Percentiles rank a stretch among this genome's conserved stretches.
Conservation (phyloP, 2,329 filamentous ascomycete species). For the Nigrospora osmanthi region DNA sequence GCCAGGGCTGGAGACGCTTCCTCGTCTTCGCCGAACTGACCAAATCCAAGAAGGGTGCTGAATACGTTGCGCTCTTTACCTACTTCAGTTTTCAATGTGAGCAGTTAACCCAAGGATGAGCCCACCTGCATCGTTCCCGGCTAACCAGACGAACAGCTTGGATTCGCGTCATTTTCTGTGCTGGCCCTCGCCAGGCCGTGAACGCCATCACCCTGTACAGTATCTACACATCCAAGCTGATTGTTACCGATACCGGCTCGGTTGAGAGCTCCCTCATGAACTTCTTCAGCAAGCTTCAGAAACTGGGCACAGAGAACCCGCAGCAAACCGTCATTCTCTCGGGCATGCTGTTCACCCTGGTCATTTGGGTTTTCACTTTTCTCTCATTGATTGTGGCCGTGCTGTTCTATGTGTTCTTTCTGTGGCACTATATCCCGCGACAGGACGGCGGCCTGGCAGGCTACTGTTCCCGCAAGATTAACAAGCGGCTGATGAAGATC, state of each 20-base stretch:
- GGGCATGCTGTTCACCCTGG: conserved; percentile 84
- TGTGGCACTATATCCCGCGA: conserved; percentile 85
- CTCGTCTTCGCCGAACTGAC: conserved; percentile 88
- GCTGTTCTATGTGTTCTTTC: conserved; percentile 77
- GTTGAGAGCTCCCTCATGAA: conserved; percentile 59
- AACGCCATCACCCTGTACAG: conserved; percentile 86
- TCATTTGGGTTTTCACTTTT: conserved; percentile 81
- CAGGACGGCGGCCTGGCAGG: conserved; percentile 71
- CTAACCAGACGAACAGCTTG: conserved; percentile 48
- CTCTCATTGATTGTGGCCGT: conserved; percentile 67
- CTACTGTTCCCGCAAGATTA: conserved; percentile 90
- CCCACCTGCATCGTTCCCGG: neutral
- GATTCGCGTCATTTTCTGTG: conserved; percentile 82
- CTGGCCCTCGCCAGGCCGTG: conserved; percentile 84
- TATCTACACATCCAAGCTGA: conserved; percentile 68
- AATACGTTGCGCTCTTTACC: conserved; percentile 85
- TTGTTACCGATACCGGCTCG: conserved; percentile 41
- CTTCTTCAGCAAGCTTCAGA: conserved; percentile 77
- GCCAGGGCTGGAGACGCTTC: conserved; percentile 80
- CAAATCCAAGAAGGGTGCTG: conserved; percentile 82
- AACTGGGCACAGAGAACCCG: conserved; percentile 64
- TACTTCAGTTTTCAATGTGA: conserved; percentile 69
- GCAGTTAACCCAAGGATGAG: conserved; percentile 11
- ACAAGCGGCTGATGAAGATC: conserved; percentile 74
- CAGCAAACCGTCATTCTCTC: conserved; percentile 77